A percentile compares a stretch with the other conserved stretches of the same genome.
These are phyloP conservation scores for Combretum micranthum DNA, from an alignment of 345 rosid genomes.

Conservation along the genomic window DNA sequence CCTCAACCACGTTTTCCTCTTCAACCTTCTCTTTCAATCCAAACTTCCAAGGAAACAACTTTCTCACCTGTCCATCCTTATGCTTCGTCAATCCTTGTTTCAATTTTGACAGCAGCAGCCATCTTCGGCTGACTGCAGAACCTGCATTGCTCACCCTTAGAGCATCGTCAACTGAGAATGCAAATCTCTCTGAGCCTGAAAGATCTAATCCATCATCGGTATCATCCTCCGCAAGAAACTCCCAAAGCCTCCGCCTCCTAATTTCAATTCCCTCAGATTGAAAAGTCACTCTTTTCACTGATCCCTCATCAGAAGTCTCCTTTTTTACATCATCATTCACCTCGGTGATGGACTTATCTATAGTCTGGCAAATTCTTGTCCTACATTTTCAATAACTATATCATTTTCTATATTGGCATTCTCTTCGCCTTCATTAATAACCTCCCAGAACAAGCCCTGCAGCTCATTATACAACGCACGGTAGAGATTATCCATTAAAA, in stretches of 20 bases:
- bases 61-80: conserved; percentile 48
- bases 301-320: conserved; percentile 23
- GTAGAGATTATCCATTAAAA: conserved; percentile 95
- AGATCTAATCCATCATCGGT: conserved; percentile 88
- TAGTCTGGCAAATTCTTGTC: conserved; percentile 16
- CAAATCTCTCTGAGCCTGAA: conserved; percentile 88
- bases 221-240: conserved; percentile 77
- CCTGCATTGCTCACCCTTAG: conserved; percentile 56
- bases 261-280: conserved; percentile 46
- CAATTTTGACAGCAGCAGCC: conserved; percentile 77
- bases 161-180: conserved; percentile 87
- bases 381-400: conserved; percentile 16
- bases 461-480: conserved; percentile 83
- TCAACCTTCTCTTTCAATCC: conserved; percentile 59
- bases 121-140: conserved; percentile 63
- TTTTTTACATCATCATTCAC: conserved; percentile 10
- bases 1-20: conserved; percentile 50
- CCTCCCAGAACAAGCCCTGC: conserved; percentile 89
- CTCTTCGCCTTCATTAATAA: conserved; percentile 34
- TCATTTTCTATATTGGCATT: conserved; percentile 5
- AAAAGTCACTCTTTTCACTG: conserved; percentile 44
- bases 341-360: conserved; percentile 6
- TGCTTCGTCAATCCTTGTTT: conserved; percentile 74
- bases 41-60: conserved; percentile 73
- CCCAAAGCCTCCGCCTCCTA: conserved; percentile 58